Conservation (phyloP, 2,329 filamentous ascomycete species). For the Paraphaeosphaeria minitans region DNA sequence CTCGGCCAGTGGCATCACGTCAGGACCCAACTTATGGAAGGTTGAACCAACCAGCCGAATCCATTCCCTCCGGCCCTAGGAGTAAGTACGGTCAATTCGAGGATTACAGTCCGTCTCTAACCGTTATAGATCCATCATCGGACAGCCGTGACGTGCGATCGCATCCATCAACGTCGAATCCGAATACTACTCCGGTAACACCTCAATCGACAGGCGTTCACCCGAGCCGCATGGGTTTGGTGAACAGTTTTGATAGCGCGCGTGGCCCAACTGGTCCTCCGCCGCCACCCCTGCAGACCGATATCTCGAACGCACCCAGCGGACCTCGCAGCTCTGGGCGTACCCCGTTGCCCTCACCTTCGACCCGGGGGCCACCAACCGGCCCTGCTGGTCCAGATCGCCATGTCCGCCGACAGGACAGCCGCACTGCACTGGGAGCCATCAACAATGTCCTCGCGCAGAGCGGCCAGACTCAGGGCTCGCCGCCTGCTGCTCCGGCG, state of each 20-base stretch:
- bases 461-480: constrained; percentile 21
- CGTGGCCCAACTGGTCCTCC: background rate
- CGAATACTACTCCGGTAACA: constrained; percentile 39
- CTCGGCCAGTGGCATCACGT: constrained; percentile 41
- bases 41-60: constrained; percentile 54
- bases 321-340: constrained; percentile 41
- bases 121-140: constrained; percentile 18
- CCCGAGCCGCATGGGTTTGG: constrained; percentile 54
- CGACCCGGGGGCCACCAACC: constrained; percentile 39
- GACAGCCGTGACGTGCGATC: constrained; percentile 36
- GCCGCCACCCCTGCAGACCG: constrained; percentile 36
- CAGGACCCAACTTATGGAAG: constrained; percentile 57
- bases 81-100: constrained; percentile 37
- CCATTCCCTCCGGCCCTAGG: constrained; percentile 61
- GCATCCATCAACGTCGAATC: constrained; percentile 35
- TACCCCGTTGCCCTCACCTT: constrained; percentile 32
- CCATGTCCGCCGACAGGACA: constrained; percentile 27
- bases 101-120: constrained; percentile 13
- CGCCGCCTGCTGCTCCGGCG: constrained; percentile 18
- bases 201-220: constrained; percentile 56
- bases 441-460: constrained; percentile 38
- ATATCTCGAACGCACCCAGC: constrained; percentile 40
- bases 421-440: constrained; percentile 28
- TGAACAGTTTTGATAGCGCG: constrained; percentile 46
- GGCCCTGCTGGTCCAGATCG: constrained; percentile 40